Percentiles rank a stretch among this genome's conserved stretches.
Evolutionary conservation across 805 yeast species (phyloP).

Genomic region (Yarrowia sp.): DNA sequence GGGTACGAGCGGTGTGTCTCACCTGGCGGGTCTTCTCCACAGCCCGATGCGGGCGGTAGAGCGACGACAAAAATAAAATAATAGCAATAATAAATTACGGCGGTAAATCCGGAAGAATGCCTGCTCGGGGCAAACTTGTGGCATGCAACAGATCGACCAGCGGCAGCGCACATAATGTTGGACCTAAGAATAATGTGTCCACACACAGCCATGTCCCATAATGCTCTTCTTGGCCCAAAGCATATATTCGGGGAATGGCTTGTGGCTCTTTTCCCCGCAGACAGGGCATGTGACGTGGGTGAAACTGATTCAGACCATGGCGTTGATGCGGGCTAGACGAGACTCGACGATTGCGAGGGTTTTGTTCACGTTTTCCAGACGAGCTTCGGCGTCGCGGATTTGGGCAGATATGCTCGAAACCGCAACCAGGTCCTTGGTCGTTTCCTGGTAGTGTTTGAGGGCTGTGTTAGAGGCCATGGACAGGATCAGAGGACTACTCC

Average conservation of each 20-base stretch:
- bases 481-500: too few species aligned
- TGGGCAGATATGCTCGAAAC: conserved; percentile 28
- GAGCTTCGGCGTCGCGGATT: conserved; percentile 38
- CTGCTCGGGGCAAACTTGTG: too few species aligned
- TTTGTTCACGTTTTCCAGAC: conserved; percentile 40
- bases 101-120: too few species aligned
- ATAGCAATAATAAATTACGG: too few species aligned
- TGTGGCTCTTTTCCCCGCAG: conserved; percentile 33
- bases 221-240: not conserved
- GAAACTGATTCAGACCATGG: not conserved
- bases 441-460: conserved; percentile 19
- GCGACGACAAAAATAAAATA: too few species aligned
- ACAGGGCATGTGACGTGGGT: conserved; percentile 1
- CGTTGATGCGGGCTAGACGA: conserved; percentile 39
- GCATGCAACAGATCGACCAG: conserved; percentile 2
- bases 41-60: not conserved
- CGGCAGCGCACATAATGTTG: too few species aligned
- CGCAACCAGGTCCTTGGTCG: conserved; percentile 22
- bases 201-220: not conserved
- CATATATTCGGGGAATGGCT: conserved; percentile 27
- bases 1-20: too few species aligned
- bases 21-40: not conserved
- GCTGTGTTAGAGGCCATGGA: conserved; percentile 13
- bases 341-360: conserved; percentile 41
- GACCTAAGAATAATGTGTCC: not conserved